phyloP scores from a whole-genome alignment of 2,329 filamentous ascomycete genomes.

The Colletotrichum simmondsii region DNA sequence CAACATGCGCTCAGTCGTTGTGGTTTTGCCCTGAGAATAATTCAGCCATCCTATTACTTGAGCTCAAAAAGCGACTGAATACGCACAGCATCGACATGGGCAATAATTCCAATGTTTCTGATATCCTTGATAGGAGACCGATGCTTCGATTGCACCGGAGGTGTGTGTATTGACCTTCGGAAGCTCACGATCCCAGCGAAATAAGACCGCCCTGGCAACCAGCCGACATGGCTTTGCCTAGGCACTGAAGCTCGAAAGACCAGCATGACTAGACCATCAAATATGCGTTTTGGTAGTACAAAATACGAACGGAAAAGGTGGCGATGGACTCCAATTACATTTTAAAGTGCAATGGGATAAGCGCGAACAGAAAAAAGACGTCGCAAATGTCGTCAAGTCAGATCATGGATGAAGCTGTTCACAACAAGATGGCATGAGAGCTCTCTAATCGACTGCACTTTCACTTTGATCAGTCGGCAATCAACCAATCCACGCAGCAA shows the following conservation, averaged over 20 bases:
- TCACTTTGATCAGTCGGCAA: not conserved
- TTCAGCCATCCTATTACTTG: conserved; percentile 31
- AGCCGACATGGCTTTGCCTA: conserved; percentile 16
- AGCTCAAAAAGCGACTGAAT: not conserved
- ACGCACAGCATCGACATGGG: conserved; percentile 90
- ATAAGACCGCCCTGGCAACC: conserved; percentile 3
- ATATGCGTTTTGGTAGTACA: not conserved
- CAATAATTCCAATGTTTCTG: conserved; percentile 97
- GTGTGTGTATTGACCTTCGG: conserved; percentile 24
- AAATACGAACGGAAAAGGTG: not conserved
- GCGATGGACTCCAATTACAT: conserved; percentile 12
- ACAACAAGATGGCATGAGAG: not conserved
- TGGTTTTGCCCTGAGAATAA: conserved; percentile 81
- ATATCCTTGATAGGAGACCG: conserved; percentile 68
- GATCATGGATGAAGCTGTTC: conserved; percentile 1
- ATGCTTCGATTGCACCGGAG: conserved; percentile 37
- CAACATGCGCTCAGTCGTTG: conserved; percentile 98
- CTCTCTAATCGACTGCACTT: not conserved
- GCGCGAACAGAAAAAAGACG: not conserved
- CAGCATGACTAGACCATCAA: conserved; percentile 21
- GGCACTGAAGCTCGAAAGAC: conserved; percentile 18
- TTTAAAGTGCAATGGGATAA: not conserved
- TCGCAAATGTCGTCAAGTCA: not conserved
- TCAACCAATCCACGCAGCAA: not conserved
- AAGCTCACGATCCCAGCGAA: conserved; percentile 19